Base-by-base conservation (phyloP, 116 monocot species). In the Zostera marina region DNA sequence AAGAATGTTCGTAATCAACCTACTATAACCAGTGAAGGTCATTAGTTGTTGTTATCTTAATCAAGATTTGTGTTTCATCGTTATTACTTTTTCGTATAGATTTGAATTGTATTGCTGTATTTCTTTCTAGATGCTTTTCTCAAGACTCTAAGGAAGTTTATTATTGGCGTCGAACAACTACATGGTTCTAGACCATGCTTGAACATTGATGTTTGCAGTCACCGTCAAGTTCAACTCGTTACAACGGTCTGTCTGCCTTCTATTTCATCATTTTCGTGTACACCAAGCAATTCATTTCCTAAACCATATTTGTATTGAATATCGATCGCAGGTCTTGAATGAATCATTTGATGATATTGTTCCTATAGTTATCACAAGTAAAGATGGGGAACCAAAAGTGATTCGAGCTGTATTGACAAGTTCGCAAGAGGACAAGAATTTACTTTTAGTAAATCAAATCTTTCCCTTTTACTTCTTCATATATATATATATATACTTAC, bases 141-240 rank as follows among this genome's bases (percentile, higher is more conserved):
- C 26, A 23, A 7, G 6, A 11, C 26, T 13, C 54, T 54, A 17
- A 47, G 47, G 17, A 47, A 47, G 17, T 15, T 54, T 12, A 54
- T 54, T 21, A 0, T 24, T 1, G 22, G 20, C 54, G 24, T 21
- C 22, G 54, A 22, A 47, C 16, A 11, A 5, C 14, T 48, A 41
- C 81, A 78, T 78, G 89, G 96, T 43, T 77, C 88, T 32, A 88
- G 89, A 66, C 96, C 96, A 20, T 80, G 78, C 59, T 44, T 85
- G 66, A 84, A 52, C 20, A 72, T 94, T 59, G 88, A 88, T 74
- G 75, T 94, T 45, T 85, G 88, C 60, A 80, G 63, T 56, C 74
- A 73, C 60, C 77, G 56, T 39, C 94, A 94, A 78, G 79, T 80
- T 59, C 78, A 75, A 47, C 69, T 89, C n/a, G 78, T 68, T 52